Evolutionary conservation across 176 grass and related monocot genomes (phyloP).

Genomic region (Echinochloa phyllopogon): DNA sequence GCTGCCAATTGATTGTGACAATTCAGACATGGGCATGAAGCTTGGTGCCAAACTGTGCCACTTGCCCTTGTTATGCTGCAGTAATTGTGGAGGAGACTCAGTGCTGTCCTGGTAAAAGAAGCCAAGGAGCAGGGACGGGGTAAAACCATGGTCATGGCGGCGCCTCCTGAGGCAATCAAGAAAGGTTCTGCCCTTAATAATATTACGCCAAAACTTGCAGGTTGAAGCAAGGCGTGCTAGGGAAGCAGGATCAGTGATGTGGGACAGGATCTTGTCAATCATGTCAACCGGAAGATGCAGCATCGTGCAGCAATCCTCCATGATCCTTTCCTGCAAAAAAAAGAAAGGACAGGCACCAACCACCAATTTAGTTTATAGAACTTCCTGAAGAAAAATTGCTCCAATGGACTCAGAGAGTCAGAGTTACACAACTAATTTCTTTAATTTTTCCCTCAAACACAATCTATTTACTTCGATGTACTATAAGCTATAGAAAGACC

Average conservation of each 20-base stretch:
- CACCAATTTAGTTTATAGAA: background rate
- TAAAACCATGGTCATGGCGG: conserved; percentile 2
- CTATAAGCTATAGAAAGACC: background rate
- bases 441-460: background rate
- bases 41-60: conserved; percentile 7
- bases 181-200: conserved; percentile 12
- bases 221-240: conserved; percentile 18
- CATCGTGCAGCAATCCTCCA: background rate
- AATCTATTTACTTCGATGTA: background rate
- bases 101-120: conserved; percentile 33
- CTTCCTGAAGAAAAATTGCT: background rate
- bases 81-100: background rate
- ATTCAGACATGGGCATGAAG: conserved; percentile 25
- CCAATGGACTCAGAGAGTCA: background rate
- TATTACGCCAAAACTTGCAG: conserved; percentile 33
- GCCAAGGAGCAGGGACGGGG: conserved; percentile 38
- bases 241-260: conserved; percentile 31
- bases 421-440: background rate
- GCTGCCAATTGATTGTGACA: background rate
- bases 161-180: conserved; percentile 17
- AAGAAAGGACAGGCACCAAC: background rate
- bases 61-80: conserved; percentile 2
- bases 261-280: background rate
- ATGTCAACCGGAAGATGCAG: conserved; percentile 32
- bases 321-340: conserved; percentile 6